phyloP scores from a whole-genome alignment of 169 alveolate species.

The Theileria sp. region DNA sequence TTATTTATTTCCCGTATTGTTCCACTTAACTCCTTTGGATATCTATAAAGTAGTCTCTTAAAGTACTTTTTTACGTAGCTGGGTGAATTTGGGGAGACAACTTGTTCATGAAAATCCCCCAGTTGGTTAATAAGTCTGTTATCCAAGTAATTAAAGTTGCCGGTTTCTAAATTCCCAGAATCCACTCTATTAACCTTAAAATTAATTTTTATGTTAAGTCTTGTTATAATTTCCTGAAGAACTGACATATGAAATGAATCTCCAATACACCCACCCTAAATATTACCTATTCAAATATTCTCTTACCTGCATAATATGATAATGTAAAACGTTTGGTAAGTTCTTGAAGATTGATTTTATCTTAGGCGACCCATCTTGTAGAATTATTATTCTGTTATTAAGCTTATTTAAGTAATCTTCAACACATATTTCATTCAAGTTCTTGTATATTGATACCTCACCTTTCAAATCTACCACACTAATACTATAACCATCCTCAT shows the following conservation, averaged over 20 bases:
- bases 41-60: background rate
- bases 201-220: background rate
- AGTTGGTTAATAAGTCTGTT: background rate
- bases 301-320: slow-evolving; percentile 54
- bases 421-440: slow-evolving; percentile 36
- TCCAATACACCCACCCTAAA: slow-evolving; percentile 9
- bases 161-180: background rate
- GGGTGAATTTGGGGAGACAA: background rate
- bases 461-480: slow-evolving; percentile 29
- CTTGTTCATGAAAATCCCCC: background rate
- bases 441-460: slow-evolving; percentile 22
- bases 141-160: slow-evolving; percentile 1
- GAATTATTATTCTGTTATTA: slow-evolving; percentile 23
- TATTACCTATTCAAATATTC: slow-evolving; percentile 25
- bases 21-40: background rate
- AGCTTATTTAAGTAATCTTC: slow-evolving; percentile 19
- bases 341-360: slow-evolving; percentile 27
- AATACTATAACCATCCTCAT: slow-evolving; percentile 44
- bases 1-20: slow-evolving; percentile 10
- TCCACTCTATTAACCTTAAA: background rate
- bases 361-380: slow-evolving; percentile 36
- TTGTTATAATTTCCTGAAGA: background rate
- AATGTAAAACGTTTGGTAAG: slow-evolving; percentile 31
- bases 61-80: slow-evolving; percentile 11
- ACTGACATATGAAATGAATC: background rate